Evolutionary conservation across 2,329 filamentous ascomycete genomes (phyloP).

Genomic region (Trichoderma asperellum): DNA sequence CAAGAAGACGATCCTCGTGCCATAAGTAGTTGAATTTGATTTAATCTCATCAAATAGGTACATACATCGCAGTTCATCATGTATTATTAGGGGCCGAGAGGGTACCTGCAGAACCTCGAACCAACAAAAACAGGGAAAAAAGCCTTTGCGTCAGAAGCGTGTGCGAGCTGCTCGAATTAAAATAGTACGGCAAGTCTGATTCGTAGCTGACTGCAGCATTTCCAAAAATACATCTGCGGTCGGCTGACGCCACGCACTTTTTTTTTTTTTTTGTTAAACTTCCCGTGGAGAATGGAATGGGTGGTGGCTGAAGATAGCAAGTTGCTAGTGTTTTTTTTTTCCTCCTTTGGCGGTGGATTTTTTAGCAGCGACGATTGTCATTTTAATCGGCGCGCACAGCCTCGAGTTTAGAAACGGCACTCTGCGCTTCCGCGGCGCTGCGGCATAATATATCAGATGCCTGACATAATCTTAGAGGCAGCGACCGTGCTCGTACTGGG

Average conservation of each 20-base stretch:
- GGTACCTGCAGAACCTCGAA: constrained; percentile 16
- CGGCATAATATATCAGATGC: background rate
- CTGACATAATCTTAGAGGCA: background rate
- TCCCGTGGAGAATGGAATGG: constrained; percentile 2
- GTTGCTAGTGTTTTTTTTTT: background rate
- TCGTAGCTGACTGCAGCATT: constrained; percentile 17
- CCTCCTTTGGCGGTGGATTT: background rate
- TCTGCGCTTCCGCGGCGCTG: constrained; percentile 8
- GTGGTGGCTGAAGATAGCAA: background rate
- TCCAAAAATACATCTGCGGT: constrained; percentile 18
- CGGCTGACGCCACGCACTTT: constrained; percentile 22
- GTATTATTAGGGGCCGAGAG: background rate
- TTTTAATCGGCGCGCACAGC: constrained; percentile 11
- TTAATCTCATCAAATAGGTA: background rate
- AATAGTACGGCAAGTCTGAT: background rate
- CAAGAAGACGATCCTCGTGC: background rate
- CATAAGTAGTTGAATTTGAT: background rate
- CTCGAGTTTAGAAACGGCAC: constrained; percentile 2
- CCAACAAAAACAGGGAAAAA: background rate
- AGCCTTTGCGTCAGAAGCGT: background rate
- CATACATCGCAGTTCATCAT: background rate
- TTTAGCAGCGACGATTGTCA: constrained; percentile 15
- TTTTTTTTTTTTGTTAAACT: background rate
- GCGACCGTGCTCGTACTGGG: background rate
- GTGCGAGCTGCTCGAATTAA: background rate